Evolutionary conservation across 768 basidiomycete genomes (phyloP).

Genomic region (Termitomyces sp.): DNA sequence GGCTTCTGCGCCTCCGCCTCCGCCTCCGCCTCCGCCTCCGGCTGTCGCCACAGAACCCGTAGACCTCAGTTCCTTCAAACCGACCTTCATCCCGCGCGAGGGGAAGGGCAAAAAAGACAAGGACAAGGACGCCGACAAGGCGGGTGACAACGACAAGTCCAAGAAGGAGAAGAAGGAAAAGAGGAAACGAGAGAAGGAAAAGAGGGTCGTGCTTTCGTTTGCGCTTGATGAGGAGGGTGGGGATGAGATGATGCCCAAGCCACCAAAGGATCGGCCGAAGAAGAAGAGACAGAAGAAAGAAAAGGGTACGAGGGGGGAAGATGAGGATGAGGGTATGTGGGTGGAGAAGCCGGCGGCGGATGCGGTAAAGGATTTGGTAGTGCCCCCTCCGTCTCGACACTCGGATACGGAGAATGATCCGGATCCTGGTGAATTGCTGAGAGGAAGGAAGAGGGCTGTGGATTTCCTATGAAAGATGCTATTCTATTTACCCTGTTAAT

Average conservation of each 20-base stretch:
- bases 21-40: constrained; percentile 1
- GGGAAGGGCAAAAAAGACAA: constrained; percentile 40
- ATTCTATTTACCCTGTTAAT: neutral
- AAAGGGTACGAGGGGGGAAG: constrained; percentile 19
- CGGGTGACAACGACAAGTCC: constrained; percentile 40
- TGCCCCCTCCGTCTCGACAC: constrained; percentile 8
- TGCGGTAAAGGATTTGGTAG: constrained; percentile 34
- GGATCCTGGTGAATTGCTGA: constrained; percentile 19
- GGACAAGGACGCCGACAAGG: constrained; percentile 42
- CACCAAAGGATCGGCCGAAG: constrained; percentile 36
- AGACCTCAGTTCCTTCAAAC: constrained; percentile 78
- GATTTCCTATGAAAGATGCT: constrained; percentile 61
- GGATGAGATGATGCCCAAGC: constrained; percentile 28
- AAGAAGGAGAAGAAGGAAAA: constrained; percentile 33
- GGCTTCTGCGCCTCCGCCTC: constrained; percentile 5
- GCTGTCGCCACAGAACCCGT: constrained; percentile 20
- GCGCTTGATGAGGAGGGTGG: constrained; percentile 65
- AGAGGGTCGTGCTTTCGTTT: constrained; percentile 60
- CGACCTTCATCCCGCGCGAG: constrained; percentile 77
- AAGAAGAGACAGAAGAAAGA: constrained; percentile 45
- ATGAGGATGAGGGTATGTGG: constrained; percentile 61
- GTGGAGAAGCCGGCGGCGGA: constrained; percentile 60
- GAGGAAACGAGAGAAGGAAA: constrained; percentile 46
- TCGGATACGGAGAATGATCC: constrained; percentile 13
- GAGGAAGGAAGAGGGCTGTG: constrained; percentile 65